These are phyloP conservation scores for Rhododendron henanense DNA, from an alignment of 148 eudicot genomes.

Conservation along the genomic window DNA sequence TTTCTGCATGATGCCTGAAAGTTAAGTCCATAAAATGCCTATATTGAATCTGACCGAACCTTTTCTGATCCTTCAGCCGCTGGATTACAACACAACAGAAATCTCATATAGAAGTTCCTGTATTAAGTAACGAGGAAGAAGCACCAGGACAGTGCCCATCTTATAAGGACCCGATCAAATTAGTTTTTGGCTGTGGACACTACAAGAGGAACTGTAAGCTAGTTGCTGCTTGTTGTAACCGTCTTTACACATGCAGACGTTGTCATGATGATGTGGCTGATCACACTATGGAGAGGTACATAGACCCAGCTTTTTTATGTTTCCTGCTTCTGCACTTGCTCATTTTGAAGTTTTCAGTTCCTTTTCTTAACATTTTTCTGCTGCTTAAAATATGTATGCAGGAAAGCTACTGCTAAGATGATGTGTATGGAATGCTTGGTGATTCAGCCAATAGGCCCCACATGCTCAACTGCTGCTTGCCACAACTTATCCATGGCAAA, in stretches of 20 bases:
- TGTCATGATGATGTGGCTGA: slow-evolving; percentile 84
- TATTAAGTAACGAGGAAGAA: slow-evolving; percentile 36
- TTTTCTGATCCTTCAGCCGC: slow-evolving; percentile 40
- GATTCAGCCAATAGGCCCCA: slow-evolving; percentile 71
- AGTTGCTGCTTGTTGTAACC: slow-evolving; percentile 76
- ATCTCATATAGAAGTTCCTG: slow-evolving; percentile 28
- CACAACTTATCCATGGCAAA: slow-evolving; percentile 63
- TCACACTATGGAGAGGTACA: slow-evolving; percentile 79
- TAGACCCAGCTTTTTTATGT: background rate
- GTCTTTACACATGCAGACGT: slow-evolving; percentile 67
- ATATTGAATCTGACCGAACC: slow-evolving; percentile 10
- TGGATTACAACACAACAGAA: slow-evolving; percentile 50
- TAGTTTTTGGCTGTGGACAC: slow-evolving; percentile 75
- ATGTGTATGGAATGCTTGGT: slow-evolving; percentile 94
- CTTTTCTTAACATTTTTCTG: slow-evolving; percentile 8
- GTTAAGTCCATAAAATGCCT: background rate
- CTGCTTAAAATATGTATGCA: slow-evolving; percentile 29
- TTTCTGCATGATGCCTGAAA: background rate
- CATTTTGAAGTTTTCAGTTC: slow-evolving; percentile 3
- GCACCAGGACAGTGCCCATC: slow-evolving; percentile 73
- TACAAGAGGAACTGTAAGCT: slow-evolving; percentile 94
- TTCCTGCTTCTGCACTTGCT: slow-evolving; percentile 12
- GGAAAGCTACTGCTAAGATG: slow-evolving; percentile 76
- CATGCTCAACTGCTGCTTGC: slow-evolving; percentile 66
- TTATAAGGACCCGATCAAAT: slow-evolving; percentile 47